phyloP scores from a whole-genome alignment of 2,329 filamentous ascomycete species.

The Conoideocrella luteorostrata region DNA sequence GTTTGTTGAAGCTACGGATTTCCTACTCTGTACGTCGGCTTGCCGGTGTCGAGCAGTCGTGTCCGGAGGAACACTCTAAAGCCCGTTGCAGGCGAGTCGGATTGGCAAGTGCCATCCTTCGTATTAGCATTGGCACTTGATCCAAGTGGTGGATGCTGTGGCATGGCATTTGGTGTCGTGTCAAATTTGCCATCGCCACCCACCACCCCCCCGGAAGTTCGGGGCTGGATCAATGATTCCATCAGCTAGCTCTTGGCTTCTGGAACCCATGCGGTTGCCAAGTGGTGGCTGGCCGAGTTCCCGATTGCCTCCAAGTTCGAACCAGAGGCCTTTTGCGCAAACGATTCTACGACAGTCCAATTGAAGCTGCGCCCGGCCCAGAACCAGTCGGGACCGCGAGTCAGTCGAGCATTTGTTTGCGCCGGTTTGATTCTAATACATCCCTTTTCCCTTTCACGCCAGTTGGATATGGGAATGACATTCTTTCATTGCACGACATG shows the following conservation, averaged over 20 bases:
- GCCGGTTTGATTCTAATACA: no score
- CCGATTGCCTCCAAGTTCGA: no score
- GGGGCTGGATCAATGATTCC: background rate
- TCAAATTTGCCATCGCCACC: background rate
- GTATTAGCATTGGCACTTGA: background rate
- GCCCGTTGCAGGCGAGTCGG: background rate
- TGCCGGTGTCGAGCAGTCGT: no score
- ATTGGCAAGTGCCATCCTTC: background rate
- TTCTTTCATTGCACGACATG: no score
- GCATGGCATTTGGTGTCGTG: no score
- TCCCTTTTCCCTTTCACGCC: no score
- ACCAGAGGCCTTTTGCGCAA: no score
- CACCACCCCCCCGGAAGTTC: background rate
- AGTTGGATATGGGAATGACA: no score
- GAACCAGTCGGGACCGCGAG: conserved; percentile 3
- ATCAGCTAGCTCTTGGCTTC: conserved; percentile 2
- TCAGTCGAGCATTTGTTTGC: no score
- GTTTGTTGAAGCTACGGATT: no score
- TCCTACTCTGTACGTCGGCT: no score
- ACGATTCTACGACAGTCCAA: background rate
- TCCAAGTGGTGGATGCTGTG: conserved; percentile 1
- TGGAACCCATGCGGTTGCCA: background rate
- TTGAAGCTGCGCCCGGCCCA: background rate
- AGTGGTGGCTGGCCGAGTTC: conserved; percentile 4
- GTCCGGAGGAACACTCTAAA: no score